Evolutionary conservation across 495 filamentous ascomycete genomes (phyloP).

Genomic region (Pyrenopolyporus hunteri): DNA sequence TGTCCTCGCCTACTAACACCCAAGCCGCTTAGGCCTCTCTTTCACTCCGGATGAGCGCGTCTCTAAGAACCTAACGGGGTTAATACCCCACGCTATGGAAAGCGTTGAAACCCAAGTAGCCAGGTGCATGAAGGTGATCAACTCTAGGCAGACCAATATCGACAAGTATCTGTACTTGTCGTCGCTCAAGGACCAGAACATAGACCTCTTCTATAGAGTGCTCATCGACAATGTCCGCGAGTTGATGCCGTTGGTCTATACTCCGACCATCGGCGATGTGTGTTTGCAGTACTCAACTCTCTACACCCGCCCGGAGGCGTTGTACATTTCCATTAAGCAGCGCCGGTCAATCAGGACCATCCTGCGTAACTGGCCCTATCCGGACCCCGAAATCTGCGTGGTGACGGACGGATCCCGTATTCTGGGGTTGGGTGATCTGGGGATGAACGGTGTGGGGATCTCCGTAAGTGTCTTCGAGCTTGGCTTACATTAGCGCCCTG

Average conservation of each 20-base stretch:
- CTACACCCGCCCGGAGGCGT: slow-evolving; percentile 91
- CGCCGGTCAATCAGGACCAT: slow-evolving; percentile 81
- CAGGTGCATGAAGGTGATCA: slow-evolving; percentile 69
- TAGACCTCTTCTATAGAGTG: slow-evolving; percentile 93
- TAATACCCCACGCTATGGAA: slow-evolving; percentile 64
- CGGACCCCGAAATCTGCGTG: slow-evolving; percentile 90
- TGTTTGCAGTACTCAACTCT: slow-evolving; percentile 95
- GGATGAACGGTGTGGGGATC: slow-evolving; percentile 97
- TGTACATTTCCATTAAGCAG: slow-evolving; percentile 93
- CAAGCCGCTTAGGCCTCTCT: slow-evolving; percentile 53
- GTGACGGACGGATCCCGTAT: slow-evolving; percentile 98
- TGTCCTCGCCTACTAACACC: slow-evolving; percentile 21
- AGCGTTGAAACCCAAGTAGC: slow-evolving; percentile 57
- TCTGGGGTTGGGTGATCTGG: slow-evolving; percentile 92
- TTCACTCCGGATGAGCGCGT: slow-evolving; percentile 62
- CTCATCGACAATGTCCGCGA: slow-evolving; percentile 89
- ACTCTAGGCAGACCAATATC: slow-evolving; percentile 75
- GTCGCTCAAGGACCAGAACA: slow-evolving; percentile 83
- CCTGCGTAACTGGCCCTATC: slow-evolving; percentile 87
- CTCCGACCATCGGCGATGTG: slow-evolving; percentile 94
- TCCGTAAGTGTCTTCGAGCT: slow-evolving; percentile 68
- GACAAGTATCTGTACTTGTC: slow-evolving; percentile 97
- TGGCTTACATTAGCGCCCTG: slow-evolving; percentile 18
- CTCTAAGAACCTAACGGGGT: slow-evolving; percentile 62
- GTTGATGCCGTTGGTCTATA: slow-evolving; percentile 95